Conservation (phyloP, 495 filamentous ascomycete species). For the Penicillium goetzii region DNA sequence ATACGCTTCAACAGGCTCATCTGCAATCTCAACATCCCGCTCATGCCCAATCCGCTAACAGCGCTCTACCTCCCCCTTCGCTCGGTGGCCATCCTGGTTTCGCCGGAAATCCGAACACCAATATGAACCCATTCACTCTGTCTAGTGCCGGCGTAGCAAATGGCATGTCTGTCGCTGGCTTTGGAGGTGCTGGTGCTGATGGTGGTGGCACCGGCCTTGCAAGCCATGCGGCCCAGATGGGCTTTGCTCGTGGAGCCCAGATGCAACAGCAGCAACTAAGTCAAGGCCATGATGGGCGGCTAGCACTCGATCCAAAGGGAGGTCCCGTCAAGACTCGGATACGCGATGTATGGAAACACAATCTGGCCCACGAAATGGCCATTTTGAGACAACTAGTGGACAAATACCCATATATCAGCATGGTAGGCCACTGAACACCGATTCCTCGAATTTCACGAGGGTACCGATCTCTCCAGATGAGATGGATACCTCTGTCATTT, state of each 20-base stretch:
- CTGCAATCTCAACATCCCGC: conserved; percentile 55
- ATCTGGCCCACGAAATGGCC: conserved; percentile 88
- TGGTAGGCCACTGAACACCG: conserved; percentile 64
- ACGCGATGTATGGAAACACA: conserved; percentile 92
- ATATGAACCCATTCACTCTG: conserved; percentile 68
- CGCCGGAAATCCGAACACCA: conserved; percentile 64
- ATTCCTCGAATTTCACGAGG: background rate
- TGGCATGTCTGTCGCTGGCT: conserved; percentile 57
- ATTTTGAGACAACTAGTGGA: conserved; percentile 78
- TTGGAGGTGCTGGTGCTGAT: conserved; percentile 59
- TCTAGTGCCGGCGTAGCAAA: conserved; percentile 57
- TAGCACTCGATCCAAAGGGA: conserved; percentile 45
- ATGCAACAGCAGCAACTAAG: conserved; percentile 68
- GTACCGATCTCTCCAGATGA: background rate
- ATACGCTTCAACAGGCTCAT: conserved; percentile 54
- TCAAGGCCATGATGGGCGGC: conserved; percentile 54
- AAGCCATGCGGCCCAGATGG: conserved; percentile 86
- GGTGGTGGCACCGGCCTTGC: conserved; percentile 79
- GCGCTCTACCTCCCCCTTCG: conserved; percentile 63
- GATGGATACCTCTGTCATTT: background rate
- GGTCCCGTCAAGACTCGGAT: conserved; percentile 71
- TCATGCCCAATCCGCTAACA: conserved; percentile 56
- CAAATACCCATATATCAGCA: conserved; percentile 90
- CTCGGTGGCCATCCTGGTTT: conserved; percentile 63
- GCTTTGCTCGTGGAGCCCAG: conserved; percentile 77